Evolutionary conservation across 441 rosid genomes (phyloP), one percentile per base, ranked within the genome.

Genomic region (Pelargonium cotyledonis): DNA sequence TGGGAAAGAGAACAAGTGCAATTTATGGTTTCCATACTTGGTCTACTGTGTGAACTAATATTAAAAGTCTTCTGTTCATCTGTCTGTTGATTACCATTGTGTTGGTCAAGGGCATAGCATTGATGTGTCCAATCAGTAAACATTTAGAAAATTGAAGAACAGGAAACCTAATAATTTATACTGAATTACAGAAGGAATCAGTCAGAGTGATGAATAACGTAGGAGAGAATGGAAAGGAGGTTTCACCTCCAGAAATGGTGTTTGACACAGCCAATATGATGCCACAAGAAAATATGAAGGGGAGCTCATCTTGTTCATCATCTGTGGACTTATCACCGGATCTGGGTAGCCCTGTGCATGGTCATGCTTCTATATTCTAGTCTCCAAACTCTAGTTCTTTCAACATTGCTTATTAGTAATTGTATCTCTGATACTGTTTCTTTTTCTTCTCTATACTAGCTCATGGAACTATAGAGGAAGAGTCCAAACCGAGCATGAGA

Each of bases 261-360:
- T 68, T 29, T 51, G 79, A 74, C 62, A 76, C 74, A 18, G 74
- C 82, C 55, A 64, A 75, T 65, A 72, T 47, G 60, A 64, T 53
- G 31, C 61, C 73, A 35, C 70, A 64, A 26, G 83, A 79, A 77
- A 75, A 44, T 72, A 49, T 47, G 5, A 73, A 74, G 63, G 82
- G 63, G 16, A 70, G 55, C 69, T 85, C 84, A 21, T 79, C 85
- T 63, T 41, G 70, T 74, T 84, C 77, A 3, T 82, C 90, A 61
- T 89, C 86, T 63, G 53, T 80, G 58, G 86, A 85, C 73, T 78
- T 84, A 49, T 78, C 85, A 65, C 79, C 80, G 43, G 85, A 81
- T 70, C 69, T 68, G 38, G 87, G 78, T 57, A 81, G 81, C 77
- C 79, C 77, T 8, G 80, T 72, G 69, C 84, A 81, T 35, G 78